A percentile compares a stretch with the other conserved stretches of the same genome.
phyloP scores from a whole-genome alignment of 805 yeast species.

The Barnettozyma botsteinii region DNA sequence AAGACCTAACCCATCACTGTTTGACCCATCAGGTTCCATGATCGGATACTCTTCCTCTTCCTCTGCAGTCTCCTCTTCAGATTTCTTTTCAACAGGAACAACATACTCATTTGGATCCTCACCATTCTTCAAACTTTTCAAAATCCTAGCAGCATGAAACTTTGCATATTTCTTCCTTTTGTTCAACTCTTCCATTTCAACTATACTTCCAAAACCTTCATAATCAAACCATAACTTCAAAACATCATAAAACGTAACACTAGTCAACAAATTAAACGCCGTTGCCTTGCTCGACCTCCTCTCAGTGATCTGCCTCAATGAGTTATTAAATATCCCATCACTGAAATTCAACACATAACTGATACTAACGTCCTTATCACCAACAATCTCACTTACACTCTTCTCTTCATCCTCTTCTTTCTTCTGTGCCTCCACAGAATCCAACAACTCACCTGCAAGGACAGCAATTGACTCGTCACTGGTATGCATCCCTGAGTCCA shows the following conservation, averaged over 20 bases:
- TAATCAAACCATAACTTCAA: slow-evolving; percentile 37
- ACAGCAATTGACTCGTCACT: slow-evolving; percentile 47
- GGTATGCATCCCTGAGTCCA: slow-evolving; percentile 55
- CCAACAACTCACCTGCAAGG: slow-evolving; percentile 58
- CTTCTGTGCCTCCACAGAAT: slow-evolving; percentile 60
- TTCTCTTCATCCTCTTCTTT: slow-evolving; percentile 27
- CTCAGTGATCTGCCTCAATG: slow-evolving; percentile 41
- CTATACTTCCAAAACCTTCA: slow-evolving; percentile 1
- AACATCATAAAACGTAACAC: slow-evolving; percentile 47
- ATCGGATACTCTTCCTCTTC: slow-evolving; percentile 4
- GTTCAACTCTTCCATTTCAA: slow-evolving; percentile 28
- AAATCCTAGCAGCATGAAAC: slow-evolving; percentile 53
- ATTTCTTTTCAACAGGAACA: slow-evolving; percentile 25
- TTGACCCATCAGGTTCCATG: slow-evolving; percentile 8
- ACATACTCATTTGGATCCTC: slow-evolving; percentile 54
- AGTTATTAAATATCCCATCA: slow-evolving; percentile 49
- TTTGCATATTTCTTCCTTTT: slow-evolving; percentile 54
- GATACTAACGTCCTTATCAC: slow-evolving; percentile 53
- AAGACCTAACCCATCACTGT: slow-evolving; percentile 7
- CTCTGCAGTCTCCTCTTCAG: not conserved
- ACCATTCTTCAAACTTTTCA: slow-evolving; percentile 42
- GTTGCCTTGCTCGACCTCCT: slow-evolving; percentile 41
- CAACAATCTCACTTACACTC: slow-evolving; percentile 44
- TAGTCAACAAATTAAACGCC: slow-evolving; percentile 47
- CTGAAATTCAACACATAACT: slow-evolving; percentile 54